Evolutionary conservation across 2,329 filamentous ascomycete species (phyloP), one percentile per base, ranked within the genome.

Genomic region (Aspergillus tanneri): DNA sequence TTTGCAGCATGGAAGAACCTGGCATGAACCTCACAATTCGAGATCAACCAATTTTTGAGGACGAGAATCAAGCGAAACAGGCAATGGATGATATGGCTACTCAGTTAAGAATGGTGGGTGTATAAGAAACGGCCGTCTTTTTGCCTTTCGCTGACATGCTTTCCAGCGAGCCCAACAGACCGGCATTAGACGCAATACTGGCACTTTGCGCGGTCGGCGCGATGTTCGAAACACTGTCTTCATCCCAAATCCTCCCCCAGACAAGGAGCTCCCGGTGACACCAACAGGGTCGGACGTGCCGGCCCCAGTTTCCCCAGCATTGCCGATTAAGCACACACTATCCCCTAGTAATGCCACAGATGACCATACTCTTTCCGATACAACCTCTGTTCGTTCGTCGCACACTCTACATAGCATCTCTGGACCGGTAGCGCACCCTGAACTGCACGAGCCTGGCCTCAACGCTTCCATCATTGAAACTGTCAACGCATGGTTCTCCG

Each of bases 181-280:
- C 28, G 72, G 72, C 7, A 83, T 90, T 16, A 80, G 81, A 47
- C 82, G 87, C 21, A 87, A 84, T 61, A 74, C 81, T 11, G 86
- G 88, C 37, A 96, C 90, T 11, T 76, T 95, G 12, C 83, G 93
- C 57, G 93, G 93, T 43, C 86, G 93, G 52, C 82, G 93, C 64
- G 92, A 97, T 66, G 89, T 95, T 54, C 83, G 92, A 50, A 95
- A 95, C 69, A 96, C 91, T 1, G 85, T 96, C 46, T 92, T 93
- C 63, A 78, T 91, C 54, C 86, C 88, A 32, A 71, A 71, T 32
- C 61, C 71, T 9, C 59, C 60, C 9, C 67, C 69, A 28, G 70
- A 72, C 46, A 57, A 57, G 48, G 65, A 70, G 62, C 44, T 63
- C 41, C 50, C 60, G 46, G 45, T 56, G 55, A 42, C 62, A 35